A percentile compares a stretch with the other conserved stretches of the same genome.
These are phyloP conservation scores for Candida caryicola DNA, from an alignment of 805 yeast genomes.

Conservation along the genomic window DNA sequence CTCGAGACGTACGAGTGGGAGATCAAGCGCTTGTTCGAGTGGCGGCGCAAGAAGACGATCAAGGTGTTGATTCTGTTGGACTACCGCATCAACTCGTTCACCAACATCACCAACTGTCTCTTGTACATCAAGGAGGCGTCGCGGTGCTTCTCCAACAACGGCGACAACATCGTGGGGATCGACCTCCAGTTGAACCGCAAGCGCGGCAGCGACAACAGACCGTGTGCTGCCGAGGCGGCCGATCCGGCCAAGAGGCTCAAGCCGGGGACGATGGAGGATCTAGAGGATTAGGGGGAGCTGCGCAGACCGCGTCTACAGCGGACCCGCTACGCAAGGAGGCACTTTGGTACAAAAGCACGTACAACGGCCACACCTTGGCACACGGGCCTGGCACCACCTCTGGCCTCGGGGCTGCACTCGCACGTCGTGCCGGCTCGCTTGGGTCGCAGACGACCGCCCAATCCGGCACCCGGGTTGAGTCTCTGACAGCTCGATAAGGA, in stretches of 20 bases:
- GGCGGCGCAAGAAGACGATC: not conserved
- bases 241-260: not conserved
- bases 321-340: too few relatives aligned
- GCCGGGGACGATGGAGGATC: too few relatives aligned
- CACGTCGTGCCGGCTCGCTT: too few relatives aligned
- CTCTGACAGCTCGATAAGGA: too few relatives aligned
- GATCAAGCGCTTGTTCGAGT: not conserved
- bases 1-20: not conserved
- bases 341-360: too few relatives aligned
- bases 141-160: not conserved
- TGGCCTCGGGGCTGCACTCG: too few relatives aligned
- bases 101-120: not conserved
- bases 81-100: not conserved
- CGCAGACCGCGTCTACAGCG: too few relatives aligned
- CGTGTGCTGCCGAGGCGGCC: not conserved
- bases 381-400: too few relatives aligned
- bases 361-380: too few relatives aligned
- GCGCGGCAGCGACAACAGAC: not conserved
- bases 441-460: too few relatives aligned
- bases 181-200: conserved; percentile 1
- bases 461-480: too few relatives aligned
- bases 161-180: not conserved
- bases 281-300: too few relatives aligned
- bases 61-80: not conserved
- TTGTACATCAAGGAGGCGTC: not conserved